A percentile compares a stretch with the other conserved stretches of the same genome.
Evolutionary conservation across 768 basidiomycete species (phyloP).

Genomic region (Boletus rex-veris): DNA sequence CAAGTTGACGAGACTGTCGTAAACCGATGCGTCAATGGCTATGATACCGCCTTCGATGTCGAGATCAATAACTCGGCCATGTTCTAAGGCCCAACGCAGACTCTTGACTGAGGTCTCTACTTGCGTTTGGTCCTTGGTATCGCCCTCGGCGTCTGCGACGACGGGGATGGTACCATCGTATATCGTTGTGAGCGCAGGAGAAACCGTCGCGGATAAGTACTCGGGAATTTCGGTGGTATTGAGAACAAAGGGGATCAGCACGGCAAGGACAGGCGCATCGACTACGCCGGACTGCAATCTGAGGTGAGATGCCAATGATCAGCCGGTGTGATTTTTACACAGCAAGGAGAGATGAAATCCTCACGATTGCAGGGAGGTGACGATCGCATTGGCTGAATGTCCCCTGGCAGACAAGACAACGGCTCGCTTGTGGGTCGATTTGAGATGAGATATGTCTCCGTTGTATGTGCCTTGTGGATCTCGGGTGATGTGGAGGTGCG

Average conservation of each 20-base stretch:
- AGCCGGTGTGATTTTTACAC: neutral
- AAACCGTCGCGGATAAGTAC: conserved; percentile 25
- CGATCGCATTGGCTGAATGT: conserved; percentile 35
- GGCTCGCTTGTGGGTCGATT: conserved; percentile 49
- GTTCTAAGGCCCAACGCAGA: conserved; percentile 62
- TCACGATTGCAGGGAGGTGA: conserved; percentile 42
- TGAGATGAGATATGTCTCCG: conserved; percentile 40
- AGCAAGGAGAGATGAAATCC: neutral
- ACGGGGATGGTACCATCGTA: conserved; percentile 49
- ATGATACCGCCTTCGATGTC: conserved; percentile 57
- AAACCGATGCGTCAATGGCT: conserved; percentile 43
- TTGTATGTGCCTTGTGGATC: conserved; percentile 4
- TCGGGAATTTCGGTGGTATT: conserved; percentile 43
- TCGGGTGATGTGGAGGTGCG: conserved; percentile 50
- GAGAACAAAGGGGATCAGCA: conserved; percentile 60
- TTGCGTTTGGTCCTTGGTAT: conserved; percentile 9
- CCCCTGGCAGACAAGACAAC: conserved; percentile 54
- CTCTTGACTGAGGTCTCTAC: conserved; percentile 47
- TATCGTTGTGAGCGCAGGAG: conserved; percentile 46
- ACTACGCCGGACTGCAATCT: conserved; percentile 17
- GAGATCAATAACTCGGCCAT: conserved; percentile 65
- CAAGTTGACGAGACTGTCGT: conserved; percentile 70
- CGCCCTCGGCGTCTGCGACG: conserved; percentile 19
- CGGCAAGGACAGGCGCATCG: conserved; percentile 47
- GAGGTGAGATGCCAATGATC: neutral